A percentile compares a stretch with the other conserved stretches of the same genome.
Conservation (phyloP, 441 rosid species). For the Dalechampia spathulata region DNA sequence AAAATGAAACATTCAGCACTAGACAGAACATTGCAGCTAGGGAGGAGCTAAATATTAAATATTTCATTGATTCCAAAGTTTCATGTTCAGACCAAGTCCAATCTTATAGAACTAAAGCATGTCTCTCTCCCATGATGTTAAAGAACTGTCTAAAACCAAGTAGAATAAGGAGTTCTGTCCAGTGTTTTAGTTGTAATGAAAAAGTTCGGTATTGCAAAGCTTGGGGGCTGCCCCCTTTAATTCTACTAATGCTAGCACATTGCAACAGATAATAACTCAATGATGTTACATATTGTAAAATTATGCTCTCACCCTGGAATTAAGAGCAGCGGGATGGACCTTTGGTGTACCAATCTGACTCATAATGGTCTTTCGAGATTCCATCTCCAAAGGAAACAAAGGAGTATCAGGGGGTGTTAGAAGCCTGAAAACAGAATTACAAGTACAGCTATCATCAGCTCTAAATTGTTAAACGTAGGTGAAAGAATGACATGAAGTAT, state of each 20-base stretch:
- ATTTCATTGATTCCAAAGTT: too few relatives aligned
- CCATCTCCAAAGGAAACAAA: constrained; percentile 92
- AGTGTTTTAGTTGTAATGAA: too few relatives aligned
- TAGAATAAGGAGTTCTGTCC: background rate
- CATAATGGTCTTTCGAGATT: constrained; percentile 64
- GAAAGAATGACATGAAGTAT: background rate
- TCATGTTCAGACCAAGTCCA: background rate
- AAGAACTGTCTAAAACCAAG: background rate
- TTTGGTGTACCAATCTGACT: constrained; percentile 63
- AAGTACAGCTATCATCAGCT: constrained; percentile 13
- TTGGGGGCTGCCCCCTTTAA: too few relatives aligned
- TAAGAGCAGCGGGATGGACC: constrained; percentile 48
- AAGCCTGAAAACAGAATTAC: constrained; percentile 59
- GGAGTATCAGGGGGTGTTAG: constrained; percentile 98
- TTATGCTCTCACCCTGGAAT: constrained; percentile 62
- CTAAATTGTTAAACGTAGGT: constrained; percentile 1
- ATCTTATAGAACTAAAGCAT: too few relatives aligned
- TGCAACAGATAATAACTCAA: too few relatives aligned
- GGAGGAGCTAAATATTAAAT: too few relatives aligned
- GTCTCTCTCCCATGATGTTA: too few relatives aligned
- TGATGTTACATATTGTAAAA: constrained; percentile 9
- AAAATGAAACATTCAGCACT: too few relatives aligned
- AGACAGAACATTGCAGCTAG: too few relatives aligned
- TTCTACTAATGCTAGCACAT: background rate
- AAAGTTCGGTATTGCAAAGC: too few relatives aligned